phyloP scores from a whole-genome alignment of 2,329 filamentous ascomycete genomes.

The Fusarium phyllophilum region DNA sequence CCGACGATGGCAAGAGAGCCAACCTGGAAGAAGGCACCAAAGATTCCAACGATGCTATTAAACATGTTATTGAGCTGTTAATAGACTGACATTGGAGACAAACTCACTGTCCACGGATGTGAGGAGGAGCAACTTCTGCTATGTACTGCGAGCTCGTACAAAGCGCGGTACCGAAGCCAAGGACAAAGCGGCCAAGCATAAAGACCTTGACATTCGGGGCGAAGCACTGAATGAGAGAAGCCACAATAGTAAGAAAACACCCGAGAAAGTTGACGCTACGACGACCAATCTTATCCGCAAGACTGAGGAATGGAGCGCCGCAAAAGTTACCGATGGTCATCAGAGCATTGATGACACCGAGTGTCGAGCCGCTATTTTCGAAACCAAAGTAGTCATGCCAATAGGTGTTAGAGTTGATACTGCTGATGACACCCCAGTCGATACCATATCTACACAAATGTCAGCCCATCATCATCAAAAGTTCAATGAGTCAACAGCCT shows the following conservation, averaged over 20 bases:
- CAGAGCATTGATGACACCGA: constrained; percentile 38
- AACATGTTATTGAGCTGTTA: not conserved
- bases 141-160: constrained; percentile 41
- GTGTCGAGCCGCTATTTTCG: constrained; percentile 24
- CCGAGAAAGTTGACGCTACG: constrained; percentile 37
- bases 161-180: constrained; percentile 38
- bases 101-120: constrained; percentile 32
- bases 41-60: constrained; percentile 30
- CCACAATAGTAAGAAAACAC: constrained; percentile 31
- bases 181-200: constrained; percentile 34
- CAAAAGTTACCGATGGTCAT: constrained; percentile 41
- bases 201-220: constrained; percentile 32
- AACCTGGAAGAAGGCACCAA: constrained; percentile 41
- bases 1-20: constrained; percentile 35
- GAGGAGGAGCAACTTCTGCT: constrained; percentile 35
- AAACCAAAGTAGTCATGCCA: constrained; percentile 41
- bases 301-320: constrained; percentile 33
- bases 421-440: constrained; percentile 40
- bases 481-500: not conserved
- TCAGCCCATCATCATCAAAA: not conserved
- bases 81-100: accelerated
- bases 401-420: constrained; percentile 37
- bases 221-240: constrained; percentile 34
- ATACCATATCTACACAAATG: constrained; percentile 27
- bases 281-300: constrained; percentile 37